Evolutionary conservation across 805 yeast genomes (phyloP).

Genomic region (Yamadazyma nakazawae): DNA sequence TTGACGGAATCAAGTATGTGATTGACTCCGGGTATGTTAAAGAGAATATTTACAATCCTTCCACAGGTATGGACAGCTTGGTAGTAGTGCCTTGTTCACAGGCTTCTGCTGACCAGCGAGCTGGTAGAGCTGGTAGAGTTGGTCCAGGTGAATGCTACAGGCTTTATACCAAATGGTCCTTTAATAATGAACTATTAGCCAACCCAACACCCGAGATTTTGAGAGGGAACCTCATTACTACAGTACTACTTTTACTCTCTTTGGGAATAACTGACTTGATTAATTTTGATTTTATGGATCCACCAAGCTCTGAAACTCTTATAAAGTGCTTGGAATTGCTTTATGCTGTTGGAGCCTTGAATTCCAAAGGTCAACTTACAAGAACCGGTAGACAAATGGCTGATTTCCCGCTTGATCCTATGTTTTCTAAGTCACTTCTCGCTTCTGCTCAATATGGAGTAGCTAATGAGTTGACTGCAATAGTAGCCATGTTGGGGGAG

Average conservation of each 20-base stretch:
- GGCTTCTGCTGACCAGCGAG: slow-evolving; percentile 73
- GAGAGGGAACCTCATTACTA: slow-evolving; percentile 73
- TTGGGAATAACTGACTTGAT: slow-evolving; percentile 82
- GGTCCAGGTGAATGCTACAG: slow-evolving; percentile 60
- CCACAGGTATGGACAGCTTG: slow-evolving; percentile 44
- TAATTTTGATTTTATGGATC: slow-evolving; percentile 86
- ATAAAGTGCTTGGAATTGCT: slow-evolving; percentile 74
- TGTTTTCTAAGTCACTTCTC: slow-evolving; percentile 73
- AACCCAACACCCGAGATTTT: slow-evolving; percentile 92
- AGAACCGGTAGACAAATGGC: slow-evolving; percentile 81
- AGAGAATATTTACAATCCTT: slow-evolving; percentile 40
- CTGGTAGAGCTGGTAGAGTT: slow-evolving; percentile 72
- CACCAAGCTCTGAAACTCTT: slow-evolving; percentile 73
- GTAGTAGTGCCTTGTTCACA: slow-evolving; percentile 45
- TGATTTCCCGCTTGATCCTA: slow-evolving; percentile 89
- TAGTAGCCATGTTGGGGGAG: slow-evolving; percentile 82
- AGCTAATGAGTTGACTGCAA: slow-evolving; percentile 63
- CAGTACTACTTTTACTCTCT: slow-evolving; percentile 72
- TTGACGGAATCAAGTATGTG: slow-evolving; percentile 41
- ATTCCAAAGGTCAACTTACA: slow-evolving; percentile 75
- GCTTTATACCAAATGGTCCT: slow-evolving; percentile 81
- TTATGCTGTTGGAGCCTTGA: slow-evolving; percentile 85
- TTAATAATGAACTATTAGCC: slow-evolving; percentile 67
- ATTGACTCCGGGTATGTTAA: slow-evolving; percentile 47
- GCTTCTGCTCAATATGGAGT: slow-evolving; percentile 61